phyloP scores from a whole-genome alignment of 2,329 filamentous ascomycete species.

The Apiospora marii region DNA sequence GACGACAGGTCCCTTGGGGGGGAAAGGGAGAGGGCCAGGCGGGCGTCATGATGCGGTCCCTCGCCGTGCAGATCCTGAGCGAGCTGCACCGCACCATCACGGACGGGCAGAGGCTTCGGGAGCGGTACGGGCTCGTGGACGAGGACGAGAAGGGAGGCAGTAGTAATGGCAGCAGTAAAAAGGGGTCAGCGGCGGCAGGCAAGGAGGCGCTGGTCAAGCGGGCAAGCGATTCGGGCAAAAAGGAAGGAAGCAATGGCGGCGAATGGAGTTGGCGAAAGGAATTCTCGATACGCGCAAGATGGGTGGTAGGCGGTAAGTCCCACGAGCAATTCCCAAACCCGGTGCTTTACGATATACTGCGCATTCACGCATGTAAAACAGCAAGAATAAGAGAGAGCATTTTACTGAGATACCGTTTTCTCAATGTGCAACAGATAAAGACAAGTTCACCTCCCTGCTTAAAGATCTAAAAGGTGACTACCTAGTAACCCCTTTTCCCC shows the following conservation, averaged over 20 bases:
- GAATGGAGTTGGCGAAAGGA: conserved; percentile 47
- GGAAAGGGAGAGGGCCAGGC: background rate
- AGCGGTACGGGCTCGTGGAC: conserved; percentile 48
- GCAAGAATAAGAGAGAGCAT: background rate
- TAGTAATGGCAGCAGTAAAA: conserved; percentile 21
- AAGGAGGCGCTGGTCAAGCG: conserved; percentile 24
- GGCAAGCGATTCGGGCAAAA: conserved; percentile 30
- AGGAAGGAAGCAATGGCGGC: background rate
- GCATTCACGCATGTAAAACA: background rate
- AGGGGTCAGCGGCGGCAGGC: conserved; percentile 28
- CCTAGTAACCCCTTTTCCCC: background rate
- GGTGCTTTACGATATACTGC: background rate
- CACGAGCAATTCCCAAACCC: background rate
- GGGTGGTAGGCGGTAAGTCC: conserved; percentile 51
- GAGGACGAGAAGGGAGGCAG: background rate
- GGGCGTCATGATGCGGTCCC: conserved; percentile 44
- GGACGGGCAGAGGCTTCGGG: conserved; percentile 51
- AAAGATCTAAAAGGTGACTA: conserved; percentile 49
- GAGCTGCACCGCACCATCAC: conserved; percentile 54
- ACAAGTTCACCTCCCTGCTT: conserved; percentile 51
- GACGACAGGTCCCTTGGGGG: background rate
- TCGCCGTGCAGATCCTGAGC: conserved; percentile 52
- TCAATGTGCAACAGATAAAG: conserved; percentile 45
- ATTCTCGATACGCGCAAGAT: conserved; percentile 47
- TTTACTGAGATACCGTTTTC: background rate